These are phyloP conservation scores for Pyrenophora tritici-repentis DNA, from an alignment of 2,329 filamentous ascomycete genomes.

Conservation along the genomic window DNA sequence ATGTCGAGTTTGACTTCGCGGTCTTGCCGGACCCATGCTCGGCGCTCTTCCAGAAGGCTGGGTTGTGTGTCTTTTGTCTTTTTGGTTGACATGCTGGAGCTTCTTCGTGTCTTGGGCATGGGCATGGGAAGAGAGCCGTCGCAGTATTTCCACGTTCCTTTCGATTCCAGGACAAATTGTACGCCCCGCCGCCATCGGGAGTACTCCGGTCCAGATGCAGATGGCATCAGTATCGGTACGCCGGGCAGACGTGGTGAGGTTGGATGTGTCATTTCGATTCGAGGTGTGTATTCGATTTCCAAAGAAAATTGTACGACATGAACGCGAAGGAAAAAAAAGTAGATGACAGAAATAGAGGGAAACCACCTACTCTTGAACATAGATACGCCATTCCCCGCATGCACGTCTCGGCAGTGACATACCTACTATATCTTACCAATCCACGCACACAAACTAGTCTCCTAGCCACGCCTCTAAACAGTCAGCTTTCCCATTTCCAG, in stretches of 20 bases:
- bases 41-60: conserved; percentile 40
- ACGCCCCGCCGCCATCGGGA: conserved; percentile 41
- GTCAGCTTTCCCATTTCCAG: too few species aligned
- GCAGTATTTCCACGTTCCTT: conserved; percentile 42
- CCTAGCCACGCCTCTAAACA: too few species aligned
- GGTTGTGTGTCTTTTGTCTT: conserved; percentile 33
- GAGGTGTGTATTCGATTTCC: background rate
- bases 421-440: too few species aligned
- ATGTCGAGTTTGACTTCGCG: conserved; percentile 46
- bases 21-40: conserved; percentile 43
- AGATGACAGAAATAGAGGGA: background rate
- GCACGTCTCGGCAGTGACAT: background rate
- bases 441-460: too few species aligned
- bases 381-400: background rate
- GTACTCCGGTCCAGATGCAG: conserved; percentile 39
- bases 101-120: conserved; percentile 38
- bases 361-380: conserved; percentile 1
- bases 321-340: background rate
- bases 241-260: conserved; percentile 39
- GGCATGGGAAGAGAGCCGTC: conserved; percentile 41
- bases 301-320: background rate
- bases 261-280: conserved; percentile 18
- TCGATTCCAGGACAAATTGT: conserved; percentile 37
- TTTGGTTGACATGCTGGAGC: conserved; percentile 20
- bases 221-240: conserved; percentile 30